Base-by-base conservation (phyloP, 495 filamentous ascomycete species). In the Wilcoxina mikolae region DNA sequence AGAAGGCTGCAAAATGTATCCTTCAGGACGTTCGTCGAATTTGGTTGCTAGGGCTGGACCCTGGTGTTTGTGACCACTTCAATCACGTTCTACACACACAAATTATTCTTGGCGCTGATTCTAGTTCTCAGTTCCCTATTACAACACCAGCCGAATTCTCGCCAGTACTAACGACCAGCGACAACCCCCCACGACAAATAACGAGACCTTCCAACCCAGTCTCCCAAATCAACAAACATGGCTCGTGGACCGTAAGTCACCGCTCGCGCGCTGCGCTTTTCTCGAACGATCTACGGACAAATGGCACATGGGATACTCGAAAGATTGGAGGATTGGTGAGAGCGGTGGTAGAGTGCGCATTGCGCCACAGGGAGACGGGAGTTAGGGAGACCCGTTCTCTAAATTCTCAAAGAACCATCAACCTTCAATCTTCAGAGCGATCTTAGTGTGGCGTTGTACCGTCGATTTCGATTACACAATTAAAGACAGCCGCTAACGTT, bases 171-270 rank as follows among this genome's bases (percentile, higher is more conserved):
- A 35, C 31, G 31, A 35, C 15, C 31, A 35, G 31, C 31, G 15
- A 35, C 31, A 5, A 15, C 31, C 31, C 5, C 31, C 31, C 31
- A 15, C 5, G 7, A 35, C n/a, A 35, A 7, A 5, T 15, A 35
- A 5, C 31, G 31, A 35, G 31, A 35, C 39, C 17, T 43, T 43
- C 39, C 51, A 25, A 54, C 51, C 51, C 33, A 54, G 17, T 31
- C 35, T 57, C 51, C 51, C 42, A 57, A 60, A 60, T 33, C 46
- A 51, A 46, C 33, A 65, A 61, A 58, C 46, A 65, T 65, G 62
- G 62, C 58, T 53, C 62, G 62, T 48, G 62, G 62, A 65, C 62
- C 62, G 62, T 65, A 64, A 65, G 62, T 60, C 28, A 35, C 51
- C 47, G 28, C 1, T 41, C 49, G n/a, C n/a, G n/a, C n/a, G n/a